phyloP scores from a whole-genome alignment of 73 alveolate genomes.

The Paramecium primaurelia region DNA sequence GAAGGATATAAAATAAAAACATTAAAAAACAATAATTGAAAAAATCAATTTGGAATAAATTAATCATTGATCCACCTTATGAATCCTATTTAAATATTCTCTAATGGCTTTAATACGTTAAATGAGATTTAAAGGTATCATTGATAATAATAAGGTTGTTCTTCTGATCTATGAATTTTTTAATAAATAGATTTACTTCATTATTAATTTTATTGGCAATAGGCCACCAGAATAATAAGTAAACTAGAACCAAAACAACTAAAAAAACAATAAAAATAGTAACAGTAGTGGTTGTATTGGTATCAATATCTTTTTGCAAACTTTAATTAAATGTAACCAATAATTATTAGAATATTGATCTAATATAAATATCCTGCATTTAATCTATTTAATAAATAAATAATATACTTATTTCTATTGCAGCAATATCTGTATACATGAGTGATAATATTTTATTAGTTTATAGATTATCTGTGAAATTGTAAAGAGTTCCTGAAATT shows the following conservation, averaged over 20 bases:
- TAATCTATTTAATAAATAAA: not conserved
- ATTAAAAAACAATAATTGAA: not conserved
- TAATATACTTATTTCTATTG: conserved; percentile 38
- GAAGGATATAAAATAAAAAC: not conserved
- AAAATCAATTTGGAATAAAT: not conserved
- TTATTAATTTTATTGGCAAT: conserved; percentile 42
- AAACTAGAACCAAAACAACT: conserved; percentile 30
- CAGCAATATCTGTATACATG: conserved; percentile 39
- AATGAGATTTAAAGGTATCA: conserved; percentile 50
- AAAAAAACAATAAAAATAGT: conserved; percentile 57
- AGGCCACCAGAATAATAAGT: conserved; percentile 57
- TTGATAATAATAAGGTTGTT: conserved; percentile 46
- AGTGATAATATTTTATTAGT: conserved; percentile 7
- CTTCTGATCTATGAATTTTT: conserved; percentile 5
- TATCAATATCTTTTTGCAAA: conserved; percentile 11
- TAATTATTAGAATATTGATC: conserved; percentile 1
- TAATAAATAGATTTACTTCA: not conserved
- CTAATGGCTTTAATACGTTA: conserved; percentile 47
- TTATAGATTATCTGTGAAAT: not conserved
- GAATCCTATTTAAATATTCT: conserved; percentile 57
- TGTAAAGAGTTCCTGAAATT: conserved; percentile 47
- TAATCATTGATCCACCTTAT: not conserved
- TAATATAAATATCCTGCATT: conserved; percentile 49
- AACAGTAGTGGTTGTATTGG: conserved; percentile 60
- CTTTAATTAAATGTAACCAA: not conserved